A percentile compares a stretch with the other conserved stretches of the same genome.
Conservation (phyloP, 2,329 filamentous ascomycete genomes). For the Chaetomiaceae sp. region DNA sequence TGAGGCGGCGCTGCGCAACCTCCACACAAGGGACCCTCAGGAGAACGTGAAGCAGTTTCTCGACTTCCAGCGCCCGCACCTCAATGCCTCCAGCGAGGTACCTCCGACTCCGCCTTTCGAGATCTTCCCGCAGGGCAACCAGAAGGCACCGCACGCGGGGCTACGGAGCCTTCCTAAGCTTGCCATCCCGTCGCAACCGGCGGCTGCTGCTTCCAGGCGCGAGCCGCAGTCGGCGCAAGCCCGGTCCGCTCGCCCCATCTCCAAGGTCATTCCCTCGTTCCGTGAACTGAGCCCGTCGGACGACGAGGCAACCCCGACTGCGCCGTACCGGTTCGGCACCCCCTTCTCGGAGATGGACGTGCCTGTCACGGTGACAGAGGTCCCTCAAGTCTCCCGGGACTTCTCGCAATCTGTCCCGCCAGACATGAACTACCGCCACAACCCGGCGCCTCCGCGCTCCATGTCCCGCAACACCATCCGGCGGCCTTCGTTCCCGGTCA, state of each 20-base stretch:
- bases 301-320: slow-evolving; percentile 50
- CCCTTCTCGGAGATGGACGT: slow-evolving; percentile 89
- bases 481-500: slow-evolving; percentile 61
- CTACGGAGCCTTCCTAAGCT: slow-evolving; percentile 57
- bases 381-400: slow-evolving; percentile 70
- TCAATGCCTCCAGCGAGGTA: slow-evolving; percentile 45
- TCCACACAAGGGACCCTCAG: slow-evolving; percentile 73
- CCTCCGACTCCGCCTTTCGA: slow-evolving; percentile 65
- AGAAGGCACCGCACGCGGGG: slow-evolving; percentile 40
- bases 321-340: slow-evolving; percentile 70
- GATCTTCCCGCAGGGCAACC: slow-evolving; percentile 43
- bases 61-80: slow-evolving; percentile 65
- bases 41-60: slow-evolving; percentile 92
- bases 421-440: slow-evolving; percentile 72
- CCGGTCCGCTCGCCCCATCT: slow-evolving; percentile 22
- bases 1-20: slow-evolving; percentile 62
- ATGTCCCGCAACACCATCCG: slow-evolving; percentile 52
- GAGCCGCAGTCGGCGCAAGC: slow-evolving; percentile 23
- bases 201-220: slow-evolving; percentile 27
- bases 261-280: slow-evolving; percentile 24
- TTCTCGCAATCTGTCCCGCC: slow-evolving; percentile 87
- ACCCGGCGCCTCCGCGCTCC: slow-evolving; percentile 36
- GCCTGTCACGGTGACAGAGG: slow-evolving; percentile 66
- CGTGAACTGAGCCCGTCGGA: slow-evolving; percentile 22
- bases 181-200: slow-evolving; percentile 44